Base-by-base conservation (phyloP, 768 basidiomycete species). In the Termitomyces sp. region DNA sequence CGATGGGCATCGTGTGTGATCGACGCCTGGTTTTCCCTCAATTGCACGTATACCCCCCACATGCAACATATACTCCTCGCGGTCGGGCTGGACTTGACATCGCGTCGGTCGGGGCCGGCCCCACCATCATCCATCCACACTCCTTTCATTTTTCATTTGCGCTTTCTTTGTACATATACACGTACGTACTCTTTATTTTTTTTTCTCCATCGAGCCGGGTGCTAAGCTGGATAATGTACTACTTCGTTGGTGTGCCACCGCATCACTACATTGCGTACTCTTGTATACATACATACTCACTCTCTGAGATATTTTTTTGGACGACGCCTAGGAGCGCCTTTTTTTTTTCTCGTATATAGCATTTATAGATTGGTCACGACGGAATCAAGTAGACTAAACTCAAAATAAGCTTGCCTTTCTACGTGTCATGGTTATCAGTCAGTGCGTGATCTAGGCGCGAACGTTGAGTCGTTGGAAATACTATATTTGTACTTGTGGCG, bases 61-160 rank as follows among this genome's bases (percentile, higher is more conserved):
- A 38, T 28, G 24, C 28, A 45, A 28, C 15, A 40, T 44, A 53
- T 57, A 53, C 56, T 55, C 20, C 54, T 46, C 28, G 28, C 42
- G 15, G 38, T 46, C 55, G 45, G 58, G 58, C 62, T 59, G 62
- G 40, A 32, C 54, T 58, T 52, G 62, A 44, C 36, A 22, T 56
- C 20, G 28, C 49, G 56, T 48, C 56, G 13, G 46, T 50, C 53
- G 39, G 50, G 38, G 42, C 59, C 33, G 52, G 59, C 32, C 57
- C 51, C 45, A 24, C 13, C 50, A 36, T 35, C 46, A 36, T 13
- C 42, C 36, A 45, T 12, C 15, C 53, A 39, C 53, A 32, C 44
- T 46, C 28, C 33, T 60, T 60, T 55, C 16, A 28, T 9, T 6
- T 36, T 28, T 36, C 6, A 42, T 4, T 51, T 22, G n/a, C 33